These are phyloP conservation scores for Clarireedia paspali DNA, from an alignment of 2,329 filamentous ascomycete genomes.

Conservation along the genomic window DNA sequence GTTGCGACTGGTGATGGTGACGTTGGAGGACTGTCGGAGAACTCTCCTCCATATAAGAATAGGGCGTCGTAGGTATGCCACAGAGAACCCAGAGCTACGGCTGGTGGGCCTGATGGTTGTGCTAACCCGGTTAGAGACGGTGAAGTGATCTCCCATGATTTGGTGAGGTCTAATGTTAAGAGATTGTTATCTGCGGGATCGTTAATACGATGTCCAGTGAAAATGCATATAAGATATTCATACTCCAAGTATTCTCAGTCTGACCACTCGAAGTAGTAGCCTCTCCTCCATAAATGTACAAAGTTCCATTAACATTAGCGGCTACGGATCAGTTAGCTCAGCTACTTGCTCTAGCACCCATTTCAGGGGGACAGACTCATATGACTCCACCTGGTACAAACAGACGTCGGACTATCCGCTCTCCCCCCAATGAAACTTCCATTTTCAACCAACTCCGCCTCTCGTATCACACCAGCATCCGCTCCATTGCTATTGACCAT, in stretches of 20 bases:
- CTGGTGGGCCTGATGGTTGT: conserved; percentile 60
- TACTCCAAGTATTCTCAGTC: conserved; percentile 61
- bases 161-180: conserved; percentile 61
- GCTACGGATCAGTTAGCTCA: conserved; percentile 26
- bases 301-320: conserved; percentile 63
- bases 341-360: not conserved
- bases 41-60: conserved; percentile 69
- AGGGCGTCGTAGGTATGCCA: conserved; percentile 66
- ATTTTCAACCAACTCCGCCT: conserved; percentile 27
- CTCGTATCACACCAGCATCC: conserved; percentile 39
- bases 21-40: conserved; percentile 52
- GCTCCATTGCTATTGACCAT: conserved; percentile 36
- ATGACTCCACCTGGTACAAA: conserved; percentile 59
- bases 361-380: conserved; percentile 39
- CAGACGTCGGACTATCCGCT: conserved; percentile 42
- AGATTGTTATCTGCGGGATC: conserved; percentile 59
- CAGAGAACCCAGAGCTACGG: conserved; percentile 64
- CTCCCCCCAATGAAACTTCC: conserved; percentile 31
- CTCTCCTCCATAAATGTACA: conserved; percentile 71
- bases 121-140: conserved; percentile 56
- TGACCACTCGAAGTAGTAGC: conserved; percentile 51
- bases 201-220: not conserved
- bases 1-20: conserved; percentile 52
- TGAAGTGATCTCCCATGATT: conserved; percentile 60
- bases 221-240: conserved; percentile 19